These are phyloP conservation scores for Penicillium coffeae DNA, from an alignment of 495 filamentous ascomycete genomes.

Conservation along the genomic window DNA sequence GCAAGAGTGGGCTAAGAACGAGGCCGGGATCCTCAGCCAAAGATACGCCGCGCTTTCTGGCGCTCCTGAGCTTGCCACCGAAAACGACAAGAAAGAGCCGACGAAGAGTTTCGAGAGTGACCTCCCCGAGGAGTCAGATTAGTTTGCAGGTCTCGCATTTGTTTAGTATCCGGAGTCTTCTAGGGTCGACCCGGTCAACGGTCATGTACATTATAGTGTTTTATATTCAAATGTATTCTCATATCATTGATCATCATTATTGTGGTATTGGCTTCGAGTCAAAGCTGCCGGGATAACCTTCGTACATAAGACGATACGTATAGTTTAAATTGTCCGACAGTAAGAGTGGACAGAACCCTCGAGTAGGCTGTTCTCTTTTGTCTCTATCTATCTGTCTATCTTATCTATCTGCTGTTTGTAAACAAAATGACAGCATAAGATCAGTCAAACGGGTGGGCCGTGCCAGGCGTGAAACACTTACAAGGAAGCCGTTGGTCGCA, in stretches of 20 bases:
- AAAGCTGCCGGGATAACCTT: no score
- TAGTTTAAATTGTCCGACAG: no score
- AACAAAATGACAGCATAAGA: no score
- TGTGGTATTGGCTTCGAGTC: no score
- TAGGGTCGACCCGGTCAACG: constrained; percentile 3
- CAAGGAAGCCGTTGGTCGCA: constrained; percentile 16
- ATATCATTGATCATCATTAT: constrained; percentile 4
- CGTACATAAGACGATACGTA: no score
- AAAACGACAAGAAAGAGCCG: constrained; percentile 12
- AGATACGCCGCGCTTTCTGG: constrained; percentile 27
- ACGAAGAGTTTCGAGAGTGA: constrained; percentile 1
- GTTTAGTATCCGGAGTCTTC: constrained; percentile 5
- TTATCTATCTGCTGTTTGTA: no score
- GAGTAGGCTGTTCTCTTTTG: no score
- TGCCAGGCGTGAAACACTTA: constrained; percentile 7
- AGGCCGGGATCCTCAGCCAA: constrained; percentile 39
- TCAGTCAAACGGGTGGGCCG: constrained; percentile 5
- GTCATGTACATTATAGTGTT: constrained; percentile 36
- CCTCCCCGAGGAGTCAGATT: neutral
- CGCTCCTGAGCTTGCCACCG: constrained; percentile 26
- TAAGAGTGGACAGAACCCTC: no score
- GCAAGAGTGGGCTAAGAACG: constrained; percentile 70
- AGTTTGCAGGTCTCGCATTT: constrained; percentile 1
- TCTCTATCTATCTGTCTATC: no score
- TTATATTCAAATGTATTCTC: constrained; percentile 22